Conservation (phyloP, 2,329 filamentous ascomycete genomes). For the Rhexocercosporidium sp. region DNA sequence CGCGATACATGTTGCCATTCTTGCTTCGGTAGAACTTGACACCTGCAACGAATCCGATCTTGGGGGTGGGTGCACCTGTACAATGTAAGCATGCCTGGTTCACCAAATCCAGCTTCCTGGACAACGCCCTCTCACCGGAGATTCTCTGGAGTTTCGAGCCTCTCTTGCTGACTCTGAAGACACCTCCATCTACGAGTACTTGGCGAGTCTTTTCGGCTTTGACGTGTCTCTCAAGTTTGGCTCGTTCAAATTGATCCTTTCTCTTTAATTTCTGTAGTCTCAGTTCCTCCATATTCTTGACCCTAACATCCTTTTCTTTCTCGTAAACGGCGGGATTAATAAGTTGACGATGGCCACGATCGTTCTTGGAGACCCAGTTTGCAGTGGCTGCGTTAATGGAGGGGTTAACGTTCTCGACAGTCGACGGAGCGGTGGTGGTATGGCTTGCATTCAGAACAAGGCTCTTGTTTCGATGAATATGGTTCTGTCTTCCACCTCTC, state of each 20-base stretch:
- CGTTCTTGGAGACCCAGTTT: constrained; percentile 74
- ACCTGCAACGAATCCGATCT: constrained; percentile 72
- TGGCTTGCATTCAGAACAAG: constrained; percentile 64
- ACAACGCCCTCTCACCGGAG: constrained; percentile 59
- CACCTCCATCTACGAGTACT: constrained; percentile 60
- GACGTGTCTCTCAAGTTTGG: constrained; percentile 57
- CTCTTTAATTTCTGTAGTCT: constrained; percentile 60
- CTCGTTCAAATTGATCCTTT: constrained; percentile 62
- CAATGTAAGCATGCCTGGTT: constrained; percentile 39
- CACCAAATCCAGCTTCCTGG: constrained; percentile 2
- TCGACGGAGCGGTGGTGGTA: constrained; percentile 8
- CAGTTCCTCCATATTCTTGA: constrained; percentile 75
- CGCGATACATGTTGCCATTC: constrained; percentile 82
- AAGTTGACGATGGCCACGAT: constrained; percentile 75
- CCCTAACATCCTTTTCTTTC: constrained; percentile 70
- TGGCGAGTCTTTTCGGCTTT: constrained; percentile 34
- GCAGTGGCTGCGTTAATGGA: constrained; percentile 30
- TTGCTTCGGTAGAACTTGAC: constrained; percentile 87
- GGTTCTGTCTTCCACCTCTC: constrained; percentile 46
- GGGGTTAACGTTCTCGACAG: constrained; percentile 19
- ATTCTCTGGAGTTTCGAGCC: constrained; percentile 83
- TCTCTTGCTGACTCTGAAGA: constrained; percentile 74
- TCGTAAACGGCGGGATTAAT: constrained; percentile 83
- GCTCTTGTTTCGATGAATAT: constrained; percentile 60
- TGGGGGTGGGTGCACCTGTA: constrained; percentile 69